Conservation (phyloP, 176 grass and related monocot species). For the Echinochloa phyllopogon region DNA sequence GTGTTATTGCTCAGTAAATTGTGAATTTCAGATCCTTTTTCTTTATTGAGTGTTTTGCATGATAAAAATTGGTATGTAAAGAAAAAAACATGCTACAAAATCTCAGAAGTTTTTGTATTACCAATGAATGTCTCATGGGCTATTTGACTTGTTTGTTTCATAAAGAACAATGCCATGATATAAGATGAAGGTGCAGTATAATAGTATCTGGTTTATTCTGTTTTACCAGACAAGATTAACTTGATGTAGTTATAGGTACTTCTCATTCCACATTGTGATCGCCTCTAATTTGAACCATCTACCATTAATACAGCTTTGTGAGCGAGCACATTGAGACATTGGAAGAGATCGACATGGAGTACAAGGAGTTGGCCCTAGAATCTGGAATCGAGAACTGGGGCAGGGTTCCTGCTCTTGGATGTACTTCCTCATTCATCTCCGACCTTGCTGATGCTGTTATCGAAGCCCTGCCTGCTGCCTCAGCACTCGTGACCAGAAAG, state of each 20-base stretch:
- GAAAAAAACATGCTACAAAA: background rate
- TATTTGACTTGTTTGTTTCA: slow-evolving; percentile 4
- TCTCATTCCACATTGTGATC: background rate
- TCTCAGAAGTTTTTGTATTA: background rate
- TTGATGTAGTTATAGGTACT: background rate
- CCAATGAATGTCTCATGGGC: background rate
- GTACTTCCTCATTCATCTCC: slow-evolving; percentile 76
- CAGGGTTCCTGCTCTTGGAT: slow-evolving; percentile 87
- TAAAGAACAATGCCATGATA: background rate
- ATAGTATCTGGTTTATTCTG: background rate
- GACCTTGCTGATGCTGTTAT: slow-evolving; percentile 81
- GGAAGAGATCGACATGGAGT: slow-evolving; percentile 99
- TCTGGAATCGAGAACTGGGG: slow-evolving; percentile 97
- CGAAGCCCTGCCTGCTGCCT: slow-evolving; percentile 75
- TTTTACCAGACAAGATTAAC: background rate
- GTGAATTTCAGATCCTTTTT: background rate
- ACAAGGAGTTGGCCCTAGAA: slow-evolving; percentile 88
- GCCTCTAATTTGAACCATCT: background rate
- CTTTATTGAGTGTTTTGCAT: background rate
- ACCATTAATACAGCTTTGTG: slow-evolving; percentile 68
- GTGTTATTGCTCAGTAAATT: background rate
- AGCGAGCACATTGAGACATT: slow-evolving; percentile 98
- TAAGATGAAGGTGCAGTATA: background rate
- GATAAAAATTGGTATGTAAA: background rate
- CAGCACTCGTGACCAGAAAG: slow-evolving; percentile 43